Evolutionary conservation across 208 protist species (phyloP).

Genomic region (Crithidia mellificae): DNA sequence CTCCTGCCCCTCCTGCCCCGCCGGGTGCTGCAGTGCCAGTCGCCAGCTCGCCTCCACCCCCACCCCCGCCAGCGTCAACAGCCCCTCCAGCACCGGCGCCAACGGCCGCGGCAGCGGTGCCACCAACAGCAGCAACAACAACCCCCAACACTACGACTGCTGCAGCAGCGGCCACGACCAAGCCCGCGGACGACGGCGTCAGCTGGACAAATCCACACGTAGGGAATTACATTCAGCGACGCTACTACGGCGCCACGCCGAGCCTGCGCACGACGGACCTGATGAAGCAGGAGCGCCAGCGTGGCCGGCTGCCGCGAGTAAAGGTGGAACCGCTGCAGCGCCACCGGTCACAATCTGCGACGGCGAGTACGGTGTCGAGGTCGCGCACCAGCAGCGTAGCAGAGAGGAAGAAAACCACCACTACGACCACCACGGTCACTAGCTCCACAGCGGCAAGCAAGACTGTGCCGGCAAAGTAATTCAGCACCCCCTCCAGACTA

Average conservation of each 20-base stretch:
- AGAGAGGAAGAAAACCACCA: not conserved
- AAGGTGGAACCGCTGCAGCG: constrained; percentile 58
- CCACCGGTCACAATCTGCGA: constrained; percentile 14
- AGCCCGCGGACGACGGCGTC: constrained; percentile 22
- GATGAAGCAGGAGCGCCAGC: constrained; percentile 41
- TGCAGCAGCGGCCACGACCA: not conserved
- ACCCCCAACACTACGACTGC: not conserved
- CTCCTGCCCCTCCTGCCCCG: not conserved
- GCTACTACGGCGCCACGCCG: constrained; percentile 83
- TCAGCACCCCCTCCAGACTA: no score
- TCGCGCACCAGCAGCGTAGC: constrained; percentile 2
- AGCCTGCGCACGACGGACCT: constrained; percentile 80
- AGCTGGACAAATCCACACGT: constrained; percentile 87
- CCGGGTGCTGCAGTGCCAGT: not conserved
- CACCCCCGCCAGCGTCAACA: not conserved
- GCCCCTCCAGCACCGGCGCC: not conserved
- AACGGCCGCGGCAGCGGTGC: not conserved
- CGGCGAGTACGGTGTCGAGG: not conserved
- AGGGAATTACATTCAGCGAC: constrained; percentile 85
- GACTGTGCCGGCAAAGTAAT: no score
- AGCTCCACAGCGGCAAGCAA: not conserved
- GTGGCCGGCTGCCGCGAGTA: constrained; percentile 46
- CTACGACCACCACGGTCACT: constrained; percentile 3
- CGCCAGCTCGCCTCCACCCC: not conserved
- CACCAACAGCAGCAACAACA: not conserved